Conservation (phyloP, 257 asterid species). For the Solanum chiquidenum region DNA sequence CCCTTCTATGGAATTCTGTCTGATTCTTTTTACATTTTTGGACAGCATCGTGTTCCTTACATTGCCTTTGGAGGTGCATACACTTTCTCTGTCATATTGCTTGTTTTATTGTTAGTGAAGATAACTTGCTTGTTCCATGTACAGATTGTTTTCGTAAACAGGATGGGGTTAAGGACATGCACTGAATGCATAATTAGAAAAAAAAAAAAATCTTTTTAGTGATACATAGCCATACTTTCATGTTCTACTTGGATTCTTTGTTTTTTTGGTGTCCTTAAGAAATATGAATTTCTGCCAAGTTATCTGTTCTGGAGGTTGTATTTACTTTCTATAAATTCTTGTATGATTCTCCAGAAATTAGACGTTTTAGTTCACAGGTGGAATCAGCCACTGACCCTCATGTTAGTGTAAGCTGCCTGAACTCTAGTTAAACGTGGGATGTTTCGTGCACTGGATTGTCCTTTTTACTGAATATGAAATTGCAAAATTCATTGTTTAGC, state of each 20-base stretch:
- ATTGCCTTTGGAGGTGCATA: slow-evolving; percentile 74
- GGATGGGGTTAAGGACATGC: not conserved
- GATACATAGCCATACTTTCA: not conserved
- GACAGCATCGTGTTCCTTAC: slow-evolving; percentile 92
- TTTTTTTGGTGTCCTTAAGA: not conserved
- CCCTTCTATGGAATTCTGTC: slow-evolving; percentile 80
- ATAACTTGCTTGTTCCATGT: not conserved
- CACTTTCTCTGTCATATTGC: not conserved
- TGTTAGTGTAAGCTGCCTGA: not conserved
- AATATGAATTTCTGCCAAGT: not conserved
- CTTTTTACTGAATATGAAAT: not conserved
- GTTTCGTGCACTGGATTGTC: not conserved
- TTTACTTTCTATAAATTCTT: not conserved
- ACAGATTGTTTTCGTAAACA: not conserved
- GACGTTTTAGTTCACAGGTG: not conserved
- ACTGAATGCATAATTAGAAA: not conserved
- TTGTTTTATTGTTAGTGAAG: not conserved
- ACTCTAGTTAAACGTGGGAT: not conserved
- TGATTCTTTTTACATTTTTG: slow-evolving; percentile 72
- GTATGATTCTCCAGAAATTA: not conserved
- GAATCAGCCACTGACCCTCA: not conserved
- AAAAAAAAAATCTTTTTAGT: not conserved
- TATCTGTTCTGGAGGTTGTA: not conserved
- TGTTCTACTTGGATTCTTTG: not conserved
- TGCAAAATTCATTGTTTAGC: not conserved